phyloP scores from a whole-genome alignment of 441 rosid genomes.

The Hypseocharis bilobata region DNA sequence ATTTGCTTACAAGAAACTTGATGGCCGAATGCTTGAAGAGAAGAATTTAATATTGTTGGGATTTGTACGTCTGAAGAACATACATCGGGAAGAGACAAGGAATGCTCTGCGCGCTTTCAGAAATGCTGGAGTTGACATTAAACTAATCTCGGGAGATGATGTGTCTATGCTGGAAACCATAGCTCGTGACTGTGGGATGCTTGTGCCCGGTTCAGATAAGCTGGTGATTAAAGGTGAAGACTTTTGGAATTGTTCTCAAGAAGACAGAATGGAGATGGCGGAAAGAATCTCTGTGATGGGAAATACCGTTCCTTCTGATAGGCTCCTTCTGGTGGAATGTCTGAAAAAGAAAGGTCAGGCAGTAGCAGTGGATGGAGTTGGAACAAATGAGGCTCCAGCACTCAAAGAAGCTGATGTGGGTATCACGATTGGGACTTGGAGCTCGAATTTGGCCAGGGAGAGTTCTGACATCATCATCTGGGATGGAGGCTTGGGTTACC shows the following conservation, averaged over 20 bases:
- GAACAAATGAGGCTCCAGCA: constrained; percentile 15
- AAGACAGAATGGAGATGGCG: background rate
- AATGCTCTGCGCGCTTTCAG: no score
- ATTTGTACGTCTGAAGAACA: constrained; percentile 11
- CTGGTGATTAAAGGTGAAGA: constrained; percentile 9
- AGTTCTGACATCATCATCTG: background rate
- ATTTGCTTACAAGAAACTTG: constrained; percentile 14
- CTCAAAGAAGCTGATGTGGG: constrained; percentile 28
- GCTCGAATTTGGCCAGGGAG: constrained; percentile 20
- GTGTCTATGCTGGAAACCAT: background rate
- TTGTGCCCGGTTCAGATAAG: background rate
- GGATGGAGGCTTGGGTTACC: background rate
- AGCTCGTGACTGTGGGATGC: constrained; percentile 8
- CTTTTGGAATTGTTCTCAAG: background rate
- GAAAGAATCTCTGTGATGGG: constrained; percentile 16
- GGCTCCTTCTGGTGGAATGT: constrained; percentile 1
- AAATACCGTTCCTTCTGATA: constrained; percentile 15
- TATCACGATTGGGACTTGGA: background rate
- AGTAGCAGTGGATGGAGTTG: constrained; percentile 27
- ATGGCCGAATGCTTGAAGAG: background rate
- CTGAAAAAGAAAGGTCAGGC: constrained; percentile 13
- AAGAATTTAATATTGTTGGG: constrained; percentile 7
- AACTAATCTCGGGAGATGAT: constrained; percentile 2
- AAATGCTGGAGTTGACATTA: constrained; percentile 7
- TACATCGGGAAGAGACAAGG: background rate